A percentile compares a stretch with the other conserved stretches of the same genome.
phyloP scores from a whole-genome alignment of 1,284 basidiomycete species.

The Takashimella koratensis region DNA sequence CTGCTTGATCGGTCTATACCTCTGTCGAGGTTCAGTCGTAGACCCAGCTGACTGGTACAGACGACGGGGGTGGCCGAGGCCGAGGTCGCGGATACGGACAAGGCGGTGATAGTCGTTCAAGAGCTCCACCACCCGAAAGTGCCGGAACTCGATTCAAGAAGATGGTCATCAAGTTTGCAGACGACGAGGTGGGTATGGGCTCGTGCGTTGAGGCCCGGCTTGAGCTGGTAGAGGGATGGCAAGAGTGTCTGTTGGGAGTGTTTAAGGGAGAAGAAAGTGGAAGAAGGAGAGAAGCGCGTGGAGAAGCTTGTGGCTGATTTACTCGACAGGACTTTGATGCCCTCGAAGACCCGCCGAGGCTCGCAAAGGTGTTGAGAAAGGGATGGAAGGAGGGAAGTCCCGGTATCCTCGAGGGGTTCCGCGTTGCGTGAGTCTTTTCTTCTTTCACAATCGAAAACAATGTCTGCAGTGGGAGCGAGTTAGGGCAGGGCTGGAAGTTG shows the following conservation, averaged over 20 bases:
- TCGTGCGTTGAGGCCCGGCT: too few species aligned
- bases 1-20: too few species aligned
- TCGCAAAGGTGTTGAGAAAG: slow-evolving; percentile 62
- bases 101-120: slow-evolving; percentile 12
- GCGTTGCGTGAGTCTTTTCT: slow-evolving; percentile 58
- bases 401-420: slow-evolving; percentile 63
- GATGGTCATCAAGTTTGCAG: slow-evolving; percentile 69
- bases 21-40: too few species aligned
- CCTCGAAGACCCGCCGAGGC: slow-evolving; percentile 66
- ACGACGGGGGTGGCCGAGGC: slow-evolving; percentile 21
- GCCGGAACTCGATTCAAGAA: slow-evolving; percentile 68
- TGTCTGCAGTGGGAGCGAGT: too few species aligned
- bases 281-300: not conserved
- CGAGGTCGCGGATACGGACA: slow-evolving; percentile 20
- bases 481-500: too few species aligned
- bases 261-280: too few species aligned
- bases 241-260: too few species aligned
- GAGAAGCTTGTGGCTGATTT: slow-evolving; percentile 14
- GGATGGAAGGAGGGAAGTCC: slow-evolving; percentile 60
- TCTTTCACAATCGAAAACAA: too few species aligned
- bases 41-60: slow-evolving; percentile 8
- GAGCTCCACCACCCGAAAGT: slow-evolving; percentile 54
- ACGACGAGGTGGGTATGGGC: slow-evolving; percentile 65
- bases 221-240: too few species aligned
- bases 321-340: slow-evolving; percentile 31